These are phyloP conservation scores for Chalciporus sphaerocephalus DNA, from an alignment of 768 basidiomycete species.

Conservation along the genomic window DNA sequence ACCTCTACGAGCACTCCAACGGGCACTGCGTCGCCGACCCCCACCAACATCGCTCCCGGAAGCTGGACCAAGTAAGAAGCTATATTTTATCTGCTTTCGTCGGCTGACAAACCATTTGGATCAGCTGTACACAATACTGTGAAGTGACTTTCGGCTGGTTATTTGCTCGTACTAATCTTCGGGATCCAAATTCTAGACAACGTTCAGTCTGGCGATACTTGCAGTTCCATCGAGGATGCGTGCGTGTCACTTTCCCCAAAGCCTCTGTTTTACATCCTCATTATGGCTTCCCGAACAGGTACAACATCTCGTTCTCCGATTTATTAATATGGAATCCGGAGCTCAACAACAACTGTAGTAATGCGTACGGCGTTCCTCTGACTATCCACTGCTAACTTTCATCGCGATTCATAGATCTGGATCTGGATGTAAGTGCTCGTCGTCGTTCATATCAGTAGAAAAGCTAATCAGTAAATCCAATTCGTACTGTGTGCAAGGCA, in stretches of 20 bases:
- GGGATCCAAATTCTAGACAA: background rate
- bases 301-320: background rate
- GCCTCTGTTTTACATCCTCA: background rate
- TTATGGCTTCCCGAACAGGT: background rate
- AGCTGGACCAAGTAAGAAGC: background rate
- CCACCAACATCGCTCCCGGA: background rate
- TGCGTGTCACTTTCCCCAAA: background rate
- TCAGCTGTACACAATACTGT: background rate
- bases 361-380: background rate
- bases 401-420: background rate
- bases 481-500: background rate
- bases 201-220: background rate
- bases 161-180: background rate
- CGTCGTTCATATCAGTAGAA: background rate
- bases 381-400: background rate
- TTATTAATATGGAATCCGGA: background rate
- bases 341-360: background rate
- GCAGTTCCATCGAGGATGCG: background rate
- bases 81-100: background rate
- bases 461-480: background rate
- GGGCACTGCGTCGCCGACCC: background rate
- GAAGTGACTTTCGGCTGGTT: background rate
- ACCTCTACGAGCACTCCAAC: background rate
- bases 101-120: background rate
- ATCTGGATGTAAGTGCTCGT: background rate